Base-by-base conservation (phyloP, 2,329 filamentous ascomycete species). In the Fusarium bactridioides region DNA sequence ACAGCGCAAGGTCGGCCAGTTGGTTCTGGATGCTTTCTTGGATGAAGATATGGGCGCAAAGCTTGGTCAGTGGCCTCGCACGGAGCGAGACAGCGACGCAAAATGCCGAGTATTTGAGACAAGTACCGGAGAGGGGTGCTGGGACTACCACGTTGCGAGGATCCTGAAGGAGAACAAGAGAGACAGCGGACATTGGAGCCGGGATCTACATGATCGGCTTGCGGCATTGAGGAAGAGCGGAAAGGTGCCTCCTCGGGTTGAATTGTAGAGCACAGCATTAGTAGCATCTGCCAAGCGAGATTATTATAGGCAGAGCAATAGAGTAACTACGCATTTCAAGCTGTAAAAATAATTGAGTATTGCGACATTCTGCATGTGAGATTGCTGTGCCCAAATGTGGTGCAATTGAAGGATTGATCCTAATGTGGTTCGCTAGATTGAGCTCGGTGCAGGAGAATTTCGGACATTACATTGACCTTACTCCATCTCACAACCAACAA, bases 11-110 rank as follows among this genome's bases (percentile, higher is more conserved):
- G 86, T 87, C 29, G 88, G 86, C 4, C 84, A 89, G 67, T 83
- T 92, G 62, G 84, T 91, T 33, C 83, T 88, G 38, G 91, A 93
- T 76, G 90, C 86, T 67, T 93, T 92, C 76, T 81, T 93, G n/a
- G 90, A 93, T 75, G 85, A 87, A 69, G 85, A 87, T 63, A 90
- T 91, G 85, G 89, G 90, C 44, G 90, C 90, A 5, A 82, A 83
- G 29, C 70, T 86, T 23, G 88, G 88, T 0, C 80, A 88, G 69
- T 92, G 89, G 89, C 89, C 89, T 0, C 82, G 71, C 27, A 74
- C 72, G 25, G 70, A 76, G 9, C 80, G 80, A 54, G 74, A 78
- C 43, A 78, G 78, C 29, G 82, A 83, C 25, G 74, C 74, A 61
- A 72, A 79, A 53, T 88, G 85, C 50, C 78, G 75, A 44, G 70